phyloP scores from a whole-genome alignment of 768 basidiomycete genomes.

The Boletales sp. region DNA sequence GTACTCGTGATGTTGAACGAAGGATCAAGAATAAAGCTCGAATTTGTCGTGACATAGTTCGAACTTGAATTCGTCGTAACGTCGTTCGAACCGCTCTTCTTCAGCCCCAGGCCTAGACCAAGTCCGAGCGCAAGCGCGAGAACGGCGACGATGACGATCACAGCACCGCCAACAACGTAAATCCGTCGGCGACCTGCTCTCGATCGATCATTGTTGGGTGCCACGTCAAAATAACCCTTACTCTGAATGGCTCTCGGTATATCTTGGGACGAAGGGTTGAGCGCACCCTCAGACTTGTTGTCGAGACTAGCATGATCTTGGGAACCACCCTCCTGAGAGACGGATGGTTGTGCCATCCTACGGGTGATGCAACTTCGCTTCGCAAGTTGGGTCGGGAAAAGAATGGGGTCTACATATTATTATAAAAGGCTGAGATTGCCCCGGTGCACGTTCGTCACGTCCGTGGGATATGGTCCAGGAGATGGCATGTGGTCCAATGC shows the following conservation, averaged over 20 bases:
- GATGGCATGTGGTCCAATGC: too few species aligned
- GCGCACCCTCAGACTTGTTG: background rate
- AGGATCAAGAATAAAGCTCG: conserved; percentile 28
- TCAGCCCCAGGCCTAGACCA: conserved; percentile 27
- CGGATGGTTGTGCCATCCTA: conserved; percentile 6
- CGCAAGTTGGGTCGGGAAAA: background rate
- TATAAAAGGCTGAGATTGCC: conserved; percentile 1
- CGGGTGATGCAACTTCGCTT: background rate
- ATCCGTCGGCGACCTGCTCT: conserved; percentile 19
- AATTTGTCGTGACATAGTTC: conserved; percentile 20
- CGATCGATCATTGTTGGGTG: background rate
- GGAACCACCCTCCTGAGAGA: conserved; percentile 1
- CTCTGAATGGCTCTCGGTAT: conserved; percentile 1
- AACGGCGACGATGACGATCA: conserved; percentile 10
- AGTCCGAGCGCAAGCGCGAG: conserved; percentile 26
- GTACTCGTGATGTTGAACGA: conserved; percentile 24
- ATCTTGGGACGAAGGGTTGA: background rate
- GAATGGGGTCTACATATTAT: background rate
- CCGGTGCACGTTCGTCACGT: conserved; percentile 13
- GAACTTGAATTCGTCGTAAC: conserved; percentile 25
- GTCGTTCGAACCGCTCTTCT: conserved; percentile 13
- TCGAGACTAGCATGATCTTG: background rate
- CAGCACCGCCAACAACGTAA: conserved; percentile 12
- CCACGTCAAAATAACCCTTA: conserved; percentile 4
- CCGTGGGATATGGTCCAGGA: background rate